Base-by-base conservation (phyloP, 139 green algal species). In the Coelastrella sp. region DNA sequence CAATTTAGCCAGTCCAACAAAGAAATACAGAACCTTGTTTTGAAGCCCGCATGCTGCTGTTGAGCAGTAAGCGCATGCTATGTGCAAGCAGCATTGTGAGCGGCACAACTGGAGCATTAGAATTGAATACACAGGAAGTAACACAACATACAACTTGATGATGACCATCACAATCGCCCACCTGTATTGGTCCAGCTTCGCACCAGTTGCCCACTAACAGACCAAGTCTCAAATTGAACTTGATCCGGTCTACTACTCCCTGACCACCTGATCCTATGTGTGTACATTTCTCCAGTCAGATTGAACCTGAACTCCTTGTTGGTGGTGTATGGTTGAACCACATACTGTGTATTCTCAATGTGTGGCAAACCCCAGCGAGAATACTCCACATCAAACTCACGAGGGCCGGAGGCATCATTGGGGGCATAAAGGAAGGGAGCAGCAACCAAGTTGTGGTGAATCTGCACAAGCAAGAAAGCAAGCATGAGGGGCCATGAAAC, bases 311-410 rank as follows among this genome's bases (percentile, higher is more conserved):
- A n/a, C 48, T 32, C 19, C 5, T 32, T 32, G 50, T 67, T 67
- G 21, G 45, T 67, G 8, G 21, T 50, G 7, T 40, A 67, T n/a
- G 73, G 73, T 15, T 81, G 73, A 17, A 67, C 48, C 48, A 81
- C 73, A 6, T 51, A 68, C 50, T 81, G 73, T 15, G 19, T 68
- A 23, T 81, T 81, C 5, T 32, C 4, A 25, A 51, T 67, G 48
- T 27, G 11, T 19, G 73, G 73, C 73, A 67, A 32, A 4, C 73
- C 73, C 73, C 73, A 81, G 50, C 73, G 73, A 21, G 50, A 35
- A 19, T 67, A 68, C 50, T 81, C 73, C 4, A 81, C 25, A 21
- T 81, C 73, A 38, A 68, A 37, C 19, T 81, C 73, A 25, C 43
- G 72, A 2, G 45, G 5, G 23, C n/a, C 35, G 21, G 25, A 41